Percentiles rank a stretch among this genome's conserved stretches.
Evolutionary conservation across 139 green algal species (phyloP).

Genomic region (Asterochloris sp.): DNA sequence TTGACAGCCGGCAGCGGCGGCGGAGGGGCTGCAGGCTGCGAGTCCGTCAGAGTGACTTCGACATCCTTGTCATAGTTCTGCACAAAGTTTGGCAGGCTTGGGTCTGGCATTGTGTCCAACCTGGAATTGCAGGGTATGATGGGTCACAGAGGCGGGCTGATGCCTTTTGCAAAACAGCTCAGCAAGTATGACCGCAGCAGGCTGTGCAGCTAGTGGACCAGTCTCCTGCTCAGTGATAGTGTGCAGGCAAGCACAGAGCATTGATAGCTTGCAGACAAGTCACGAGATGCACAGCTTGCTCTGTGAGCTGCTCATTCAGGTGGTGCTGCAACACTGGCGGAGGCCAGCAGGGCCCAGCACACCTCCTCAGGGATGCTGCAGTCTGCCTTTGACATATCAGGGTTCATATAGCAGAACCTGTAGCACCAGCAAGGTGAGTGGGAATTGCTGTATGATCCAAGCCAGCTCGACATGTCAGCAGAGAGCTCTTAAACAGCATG

Average conservation of each 20-base stretch:
- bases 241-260: too few relatives aligned
- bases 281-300: too few relatives aligned
- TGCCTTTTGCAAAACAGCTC: background rate
- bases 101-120: too few relatives aligned
- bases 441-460: too few relatives aligned
- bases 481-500: background rate
- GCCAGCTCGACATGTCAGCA: background rate
- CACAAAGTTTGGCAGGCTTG: background rate
- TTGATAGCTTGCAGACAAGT: too few relatives aligned
- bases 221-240: too few relatives aligned
- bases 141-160: background rate
- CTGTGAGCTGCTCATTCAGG: too few relatives aligned
- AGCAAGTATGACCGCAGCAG: too few relatives aligned
- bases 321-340: too few relatives aligned
- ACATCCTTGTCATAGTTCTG: background rate
- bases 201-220: too few relatives aligned
- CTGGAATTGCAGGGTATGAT: background rate
- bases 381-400: conserved; percentile 29
- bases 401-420: conserved; percentile 57
- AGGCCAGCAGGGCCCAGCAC: background rate
- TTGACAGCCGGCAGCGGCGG: too few relatives aligned
- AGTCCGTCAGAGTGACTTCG: background rate
- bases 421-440: background rate
- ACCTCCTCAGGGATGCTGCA: conserved; percentile 49
- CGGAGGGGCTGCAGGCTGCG: too few relatives aligned